phyloP scores from a whole-genome alignment of 2,329 filamentous ascomycete genomes.

The Cladosporium sp. region DNA sequence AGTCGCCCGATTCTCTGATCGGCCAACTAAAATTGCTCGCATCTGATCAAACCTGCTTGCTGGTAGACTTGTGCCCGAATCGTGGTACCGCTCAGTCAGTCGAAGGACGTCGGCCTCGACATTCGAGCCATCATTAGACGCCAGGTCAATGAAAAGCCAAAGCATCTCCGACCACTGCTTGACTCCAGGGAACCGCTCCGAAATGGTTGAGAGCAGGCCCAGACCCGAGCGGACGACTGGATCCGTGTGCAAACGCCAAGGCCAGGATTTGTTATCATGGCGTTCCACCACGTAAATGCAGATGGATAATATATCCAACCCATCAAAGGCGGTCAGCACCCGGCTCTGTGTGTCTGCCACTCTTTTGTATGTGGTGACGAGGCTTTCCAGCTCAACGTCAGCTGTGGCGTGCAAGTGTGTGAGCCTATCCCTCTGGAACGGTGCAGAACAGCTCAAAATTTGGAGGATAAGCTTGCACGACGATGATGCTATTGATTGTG shows the following conservation, averaged over 20 bases:
- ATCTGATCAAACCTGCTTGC: neutral
- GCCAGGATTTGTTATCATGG: neutral
- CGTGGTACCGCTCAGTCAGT: neutral
- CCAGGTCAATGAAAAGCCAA: no score
- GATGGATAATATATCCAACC: neutral
- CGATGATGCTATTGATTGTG: neutral
- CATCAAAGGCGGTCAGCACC: neutral
- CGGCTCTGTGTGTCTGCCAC: neutral
- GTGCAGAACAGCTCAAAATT: neutral
- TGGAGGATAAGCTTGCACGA: conserved; percentile 1
- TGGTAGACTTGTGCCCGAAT: neutral
- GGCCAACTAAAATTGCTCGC: neutral
- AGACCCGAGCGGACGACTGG: neutral
- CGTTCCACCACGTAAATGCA: neutral
- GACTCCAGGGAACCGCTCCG: conserved; percentile 1
- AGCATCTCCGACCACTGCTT: neutral
- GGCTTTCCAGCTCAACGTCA: neutral
- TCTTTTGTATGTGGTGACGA: neutral
- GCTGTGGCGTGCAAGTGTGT: neutral
- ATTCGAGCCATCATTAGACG: neutral
- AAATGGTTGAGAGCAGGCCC: neutral
- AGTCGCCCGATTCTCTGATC: neutral
- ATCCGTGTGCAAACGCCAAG: neutral
- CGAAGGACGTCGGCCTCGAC: neutral
- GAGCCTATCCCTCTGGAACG: neutral